A percentile compares a stretch with the other conserved stretches of the same genome.
phyloP scores from a whole-genome alignment of 2,329 filamentous ascomycete species.

The Furcasterigmium sp. region DNA sequence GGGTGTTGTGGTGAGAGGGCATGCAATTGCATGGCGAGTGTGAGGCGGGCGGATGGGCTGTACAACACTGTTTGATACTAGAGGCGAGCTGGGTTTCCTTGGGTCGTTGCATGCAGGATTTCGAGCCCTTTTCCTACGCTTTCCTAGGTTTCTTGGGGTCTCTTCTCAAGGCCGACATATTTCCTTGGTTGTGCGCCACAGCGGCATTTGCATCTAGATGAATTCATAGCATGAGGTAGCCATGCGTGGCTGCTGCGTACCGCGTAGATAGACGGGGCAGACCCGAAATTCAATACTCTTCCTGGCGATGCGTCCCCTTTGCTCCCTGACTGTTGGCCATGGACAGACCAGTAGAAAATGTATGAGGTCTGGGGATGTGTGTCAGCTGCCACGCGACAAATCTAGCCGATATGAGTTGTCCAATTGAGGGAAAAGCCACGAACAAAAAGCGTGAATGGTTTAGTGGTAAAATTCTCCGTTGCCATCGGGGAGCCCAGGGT shows the following conservation, averaged over 20 bases:
- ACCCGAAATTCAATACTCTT: too few species aligned
- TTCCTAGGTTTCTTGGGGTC: too few species aligned
- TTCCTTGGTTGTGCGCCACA: neutral
- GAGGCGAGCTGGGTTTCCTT: neutral
- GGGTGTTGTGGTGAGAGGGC: neutral
- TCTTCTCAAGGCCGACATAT: neutral
- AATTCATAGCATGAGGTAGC: neutral
- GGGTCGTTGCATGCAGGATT: neutral
- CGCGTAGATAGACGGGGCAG: too few species aligned
- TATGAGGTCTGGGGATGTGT: too few species aligned
- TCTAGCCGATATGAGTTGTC: too few species aligned
- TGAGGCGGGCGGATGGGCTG: neutral
- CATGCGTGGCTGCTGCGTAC: too few species aligned
- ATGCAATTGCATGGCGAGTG: neutral
- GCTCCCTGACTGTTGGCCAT: too few species aligned
- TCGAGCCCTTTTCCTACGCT: neutral
- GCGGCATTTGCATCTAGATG: neutral
- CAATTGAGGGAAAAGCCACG: too few species aligned
- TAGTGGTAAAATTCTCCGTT: conserved; percentile 7
- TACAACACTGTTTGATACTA: neutral
- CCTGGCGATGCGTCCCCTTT: too few species aligned
- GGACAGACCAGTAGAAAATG: too few species aligned
- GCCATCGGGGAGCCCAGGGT: conserved; percentile 6
- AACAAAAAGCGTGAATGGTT: conserved; percentile 4
- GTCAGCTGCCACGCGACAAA: too few species aligned